Conservation (phyloP, 495 filamentous ascomycete genomes). For the Aspergillus taichungensis region DNA sequence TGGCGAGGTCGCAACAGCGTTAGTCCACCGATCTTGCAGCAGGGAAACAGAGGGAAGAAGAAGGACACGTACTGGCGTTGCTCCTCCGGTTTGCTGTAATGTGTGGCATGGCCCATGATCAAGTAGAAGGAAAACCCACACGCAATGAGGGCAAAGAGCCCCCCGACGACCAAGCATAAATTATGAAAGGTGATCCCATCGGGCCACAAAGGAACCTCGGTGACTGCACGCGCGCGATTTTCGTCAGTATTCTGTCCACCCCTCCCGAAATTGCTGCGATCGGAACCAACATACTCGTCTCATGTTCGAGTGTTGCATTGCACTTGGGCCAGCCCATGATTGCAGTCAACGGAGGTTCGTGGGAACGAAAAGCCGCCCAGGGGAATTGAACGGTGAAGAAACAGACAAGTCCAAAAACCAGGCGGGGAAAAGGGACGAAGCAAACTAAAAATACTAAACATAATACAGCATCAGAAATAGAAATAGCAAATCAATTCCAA, state of each 20-base stretch:
- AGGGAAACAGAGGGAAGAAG: slow-evolving; percentile 10
- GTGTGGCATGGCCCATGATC: slow-evolving; percentile 67
- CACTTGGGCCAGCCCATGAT: slow-evolving; percentile 44
- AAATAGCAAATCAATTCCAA: slow-evolving; percentile 1
- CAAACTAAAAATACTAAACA: no score
- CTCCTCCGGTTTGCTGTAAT: slow-evolving; percentile 75
- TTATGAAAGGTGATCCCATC: slow-evolving; percentile 41
- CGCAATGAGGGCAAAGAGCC: slow-evolving; percentile 38
- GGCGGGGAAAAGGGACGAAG: no score
- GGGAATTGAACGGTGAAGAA: neutral
- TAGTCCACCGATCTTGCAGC: slow-evolving; percentile 5
- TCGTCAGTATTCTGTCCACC: slow-evolving; percentile 1
- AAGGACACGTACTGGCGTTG: slow-evolving; percentile 65
- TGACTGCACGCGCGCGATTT: slow-evolving; percentile 16
- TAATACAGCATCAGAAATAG: neutral
- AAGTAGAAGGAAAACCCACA: slow-evolving; percentile 39
- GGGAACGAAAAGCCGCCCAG: neutral
- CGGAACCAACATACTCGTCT: slow-evolving; percentile 27
- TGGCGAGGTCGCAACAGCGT: slow-evolving; percentile 21
- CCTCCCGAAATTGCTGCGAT: neutral
- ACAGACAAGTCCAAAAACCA: neutral
- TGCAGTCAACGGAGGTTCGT: slow-evolving; percentile 10
- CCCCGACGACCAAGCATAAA: slow-evolving; percentile 39
- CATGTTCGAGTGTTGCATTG: slow-evolving; percentile 38
- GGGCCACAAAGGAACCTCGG: slow-evolving; percentile 38